Conservation (phyloP, 2,329 filamentous ascomycete species). For the Epichloe scottii region DNA sequence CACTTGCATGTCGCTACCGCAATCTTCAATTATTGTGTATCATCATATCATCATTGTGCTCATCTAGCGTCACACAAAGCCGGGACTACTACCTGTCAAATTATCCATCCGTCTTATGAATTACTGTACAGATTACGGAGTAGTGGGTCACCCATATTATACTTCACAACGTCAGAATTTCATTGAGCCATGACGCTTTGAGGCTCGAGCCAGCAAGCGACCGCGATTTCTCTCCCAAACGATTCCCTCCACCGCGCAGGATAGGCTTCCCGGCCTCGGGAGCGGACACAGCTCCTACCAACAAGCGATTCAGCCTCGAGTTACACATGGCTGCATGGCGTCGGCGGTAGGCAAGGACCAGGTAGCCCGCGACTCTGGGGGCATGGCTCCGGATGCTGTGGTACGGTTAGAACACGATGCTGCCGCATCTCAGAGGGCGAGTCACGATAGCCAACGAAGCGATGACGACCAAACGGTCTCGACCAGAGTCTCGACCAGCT, state of each 20-base stretch:
- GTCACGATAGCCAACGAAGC: slow-evolving; percentile 6
- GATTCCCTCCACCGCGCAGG: not conserved
- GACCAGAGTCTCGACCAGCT: slow-evolving; percentile 15
- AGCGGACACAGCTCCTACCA: not conserved
- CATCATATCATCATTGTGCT: too few relatives aligned
- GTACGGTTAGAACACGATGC: not conserved
- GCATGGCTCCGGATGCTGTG: not conserved
- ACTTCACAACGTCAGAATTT: not conserved
- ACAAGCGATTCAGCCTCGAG: slow-evolving; percentile 7
- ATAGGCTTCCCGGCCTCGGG: not conserved
- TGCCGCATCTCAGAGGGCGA: not conserved
- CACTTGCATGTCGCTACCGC: not conserved
- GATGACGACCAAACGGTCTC: slow-evolving; percentile 8
- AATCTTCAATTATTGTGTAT: not conserved
- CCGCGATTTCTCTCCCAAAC: too few relatives aligned
- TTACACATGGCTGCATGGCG: slow-evolving; percentile 22
- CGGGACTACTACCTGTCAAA: too few relatives aligned
- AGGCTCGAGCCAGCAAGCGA: not conserved
- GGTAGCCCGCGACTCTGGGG: not conserved
- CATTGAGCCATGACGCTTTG: not conserved
- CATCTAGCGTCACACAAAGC: too few relatives aligned
- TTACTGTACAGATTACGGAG: not conserved
- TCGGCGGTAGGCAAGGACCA: slow-evolving; percentile 18
- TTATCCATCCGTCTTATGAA: too few relatives aligned
- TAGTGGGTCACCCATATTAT: not conserved